phyloP scores from a whole-genome alignment of 805 yeast genomes.

The Kuraishia capsulata region DNA sequence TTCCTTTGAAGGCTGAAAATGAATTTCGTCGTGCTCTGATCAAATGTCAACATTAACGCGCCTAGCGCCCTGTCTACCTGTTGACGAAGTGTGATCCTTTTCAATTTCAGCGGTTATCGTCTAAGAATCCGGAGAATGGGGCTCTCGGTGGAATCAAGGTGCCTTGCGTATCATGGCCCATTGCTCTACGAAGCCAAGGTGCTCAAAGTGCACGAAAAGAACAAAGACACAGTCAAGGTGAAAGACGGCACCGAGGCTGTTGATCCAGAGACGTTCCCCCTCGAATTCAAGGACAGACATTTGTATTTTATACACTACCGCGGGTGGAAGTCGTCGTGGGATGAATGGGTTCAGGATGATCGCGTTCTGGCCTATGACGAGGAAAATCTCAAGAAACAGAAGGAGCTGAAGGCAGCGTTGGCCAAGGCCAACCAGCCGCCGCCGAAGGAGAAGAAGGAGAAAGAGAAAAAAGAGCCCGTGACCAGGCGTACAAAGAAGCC shows the following conservation, averaged over 20 bases:
- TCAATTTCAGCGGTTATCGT: too few species aligned
- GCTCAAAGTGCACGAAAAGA: conserved; percentile 51
- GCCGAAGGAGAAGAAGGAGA: conserved; percentile 1
- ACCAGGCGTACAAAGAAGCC: conserved; percentile 1
- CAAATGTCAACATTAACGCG: too few species aligned
- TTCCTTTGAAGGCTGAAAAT: too few species aligned
- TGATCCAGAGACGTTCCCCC: conserved; percentile 15
- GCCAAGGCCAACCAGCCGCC: conserved; percentile 13
- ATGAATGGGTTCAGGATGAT: conserved; percentile 80
- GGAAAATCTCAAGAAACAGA: conserved; percentile 58
- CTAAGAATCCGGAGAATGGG: background rate
- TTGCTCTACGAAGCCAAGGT: conserved; percentile 83
- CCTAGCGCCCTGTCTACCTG: too few species aligned
- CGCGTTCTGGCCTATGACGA: conserved; percentile 61
- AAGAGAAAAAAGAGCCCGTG: background rate
- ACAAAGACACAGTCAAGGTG: conserved; percentile 27
- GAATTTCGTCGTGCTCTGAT: too few species aligned
- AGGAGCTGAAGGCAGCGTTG: conserved; percentile 46
- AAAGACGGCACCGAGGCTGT: conserved; percentile 27
- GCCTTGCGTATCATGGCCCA: conserved; percentile 87
- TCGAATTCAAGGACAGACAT: conserved; percentile 16
- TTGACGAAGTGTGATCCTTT: too few species aligned
- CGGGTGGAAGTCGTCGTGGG: conserved; percentile 96
- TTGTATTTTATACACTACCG: conserved; percentile 76
- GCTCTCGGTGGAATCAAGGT: conserved; percentile 19